These are phyloP conservation scores for Kalanchoe fedtschenkoi DNA, from an alignment of 164 flowering plant species.

Conservation along the genomic window DNA sequence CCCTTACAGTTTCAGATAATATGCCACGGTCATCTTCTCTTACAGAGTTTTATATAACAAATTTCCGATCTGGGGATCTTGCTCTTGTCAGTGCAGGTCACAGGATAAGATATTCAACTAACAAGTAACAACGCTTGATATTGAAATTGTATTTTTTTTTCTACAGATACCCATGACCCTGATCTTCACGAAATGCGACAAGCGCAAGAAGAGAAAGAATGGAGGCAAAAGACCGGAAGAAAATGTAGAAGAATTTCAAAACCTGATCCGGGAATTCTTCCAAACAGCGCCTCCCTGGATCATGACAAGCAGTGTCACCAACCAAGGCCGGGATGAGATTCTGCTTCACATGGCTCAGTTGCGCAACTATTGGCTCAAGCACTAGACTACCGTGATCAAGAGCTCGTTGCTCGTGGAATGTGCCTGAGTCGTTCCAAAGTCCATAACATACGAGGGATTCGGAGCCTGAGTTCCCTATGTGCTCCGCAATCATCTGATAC, in stretches of 20 bases:
- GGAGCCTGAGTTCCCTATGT: too few species aligned
- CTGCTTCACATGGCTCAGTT: slow-evolving; percentile 92
- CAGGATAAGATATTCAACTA: not conserved
- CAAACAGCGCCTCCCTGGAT: slow-evolving; percentile 85
- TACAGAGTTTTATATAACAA: not conserved
- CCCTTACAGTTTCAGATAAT: not conserved
- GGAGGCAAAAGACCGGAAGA: slow-evolving; percentile 89
- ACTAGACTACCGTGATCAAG: slow-evolving; percentile 32
- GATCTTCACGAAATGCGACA: slow-evolving; percentile 94
- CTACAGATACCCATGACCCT: slow-evolving; percentile 91
- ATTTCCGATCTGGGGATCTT: not conserved
- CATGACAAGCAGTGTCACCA: slow-evolving; percentile 87
- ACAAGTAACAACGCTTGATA: too few species aligned
- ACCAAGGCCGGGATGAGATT: slow-evolving; percentile 88
- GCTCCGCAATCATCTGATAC: too few species aligned
- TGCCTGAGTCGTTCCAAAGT: too few species aligned
- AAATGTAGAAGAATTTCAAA: slow-evolving; percentile 67
- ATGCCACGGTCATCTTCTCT: not conserved
- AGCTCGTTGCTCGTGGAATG: too few species aligned
- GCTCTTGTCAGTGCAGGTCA: not conserved
- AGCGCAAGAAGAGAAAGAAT: slow-evolving; percentile 73
- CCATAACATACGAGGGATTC: too few species aligned
- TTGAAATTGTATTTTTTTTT: not conserved
- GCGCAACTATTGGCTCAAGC: slow-evolving; percentile 92
- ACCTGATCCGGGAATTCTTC: slow-evolving; percentile 62